Evolutionary conservation across 768 basidiomycete genomes (phyloP).

Genomic region (Termitomyces heimii): DNA sequence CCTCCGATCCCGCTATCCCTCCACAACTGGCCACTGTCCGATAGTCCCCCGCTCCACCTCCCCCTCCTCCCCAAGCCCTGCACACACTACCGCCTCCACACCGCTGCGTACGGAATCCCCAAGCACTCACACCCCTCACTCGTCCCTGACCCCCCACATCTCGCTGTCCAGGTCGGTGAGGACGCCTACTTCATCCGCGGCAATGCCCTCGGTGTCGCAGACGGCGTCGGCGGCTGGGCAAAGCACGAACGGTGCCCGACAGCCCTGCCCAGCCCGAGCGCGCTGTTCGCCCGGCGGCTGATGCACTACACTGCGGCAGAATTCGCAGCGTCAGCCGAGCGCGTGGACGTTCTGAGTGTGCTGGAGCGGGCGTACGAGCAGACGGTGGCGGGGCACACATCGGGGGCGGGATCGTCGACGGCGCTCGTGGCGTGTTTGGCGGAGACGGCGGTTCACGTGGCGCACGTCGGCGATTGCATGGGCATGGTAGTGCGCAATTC

Average conservation of each 20-base stretch:
- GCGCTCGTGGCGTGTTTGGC: constrained; percentile 63
- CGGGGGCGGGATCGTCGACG: constrained; percentile 51
- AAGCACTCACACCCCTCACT: constrained; percentile 37
- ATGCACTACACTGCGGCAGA: constrained; percentile 84
- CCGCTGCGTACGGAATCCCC: constrained; percentile 83
- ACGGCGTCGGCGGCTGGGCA: constrained; percentile 90
- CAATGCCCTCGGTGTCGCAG: constrained; percentile 90
- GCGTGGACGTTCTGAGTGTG: constrained; percentile 64
- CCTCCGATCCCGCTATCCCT: neutral
- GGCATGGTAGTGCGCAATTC: constrained; percentile 79
- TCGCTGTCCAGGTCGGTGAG: constrained; percentile 82
- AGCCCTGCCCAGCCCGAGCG: constrained; percentile 26
- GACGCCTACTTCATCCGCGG: constrained; percentile 83
- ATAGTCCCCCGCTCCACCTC: neutral
- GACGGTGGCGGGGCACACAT: constrained; percentile 61
- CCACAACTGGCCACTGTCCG: neutral
- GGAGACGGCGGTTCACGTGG: constrained; percentile 69
- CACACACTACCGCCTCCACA: constrained; percentile 45
- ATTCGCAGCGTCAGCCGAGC: constrained; percentile 28
- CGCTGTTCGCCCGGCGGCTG: constrained; percentile 68
- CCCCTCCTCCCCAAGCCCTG: too few species aligned
- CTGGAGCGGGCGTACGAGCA: constrained; percentile 66
- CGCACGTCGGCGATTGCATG: constrained; percentile 86
- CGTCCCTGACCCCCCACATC: constrained; percentile 26
- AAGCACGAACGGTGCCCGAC: neutral